These are phyloP conservation scores for Prasinococcaceae sp. DNA, from an alignment of 139 green algal species.

Conservation along the genomic window DNA sequence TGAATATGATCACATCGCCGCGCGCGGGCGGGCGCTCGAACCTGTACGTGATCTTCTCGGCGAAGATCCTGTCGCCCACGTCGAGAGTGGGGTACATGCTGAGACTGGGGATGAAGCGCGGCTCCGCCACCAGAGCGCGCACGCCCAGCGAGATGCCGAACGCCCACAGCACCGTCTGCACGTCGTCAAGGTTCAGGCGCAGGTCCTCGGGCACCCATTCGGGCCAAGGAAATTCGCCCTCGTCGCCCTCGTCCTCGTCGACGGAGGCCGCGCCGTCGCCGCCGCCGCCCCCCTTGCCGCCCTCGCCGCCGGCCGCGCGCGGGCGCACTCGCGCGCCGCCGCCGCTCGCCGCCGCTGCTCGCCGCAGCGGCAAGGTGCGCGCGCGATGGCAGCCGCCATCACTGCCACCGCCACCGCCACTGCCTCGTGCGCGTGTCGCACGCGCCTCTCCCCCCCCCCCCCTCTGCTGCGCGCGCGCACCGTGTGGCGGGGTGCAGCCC, in stretches of 20 bases:
- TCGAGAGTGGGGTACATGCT: slow-evolving; percentile 97
- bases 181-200: slow-evolving; percentile 63
- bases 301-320: not conserved
- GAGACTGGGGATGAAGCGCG: slow-evolving; percentile 91
- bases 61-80: slow-evolving; percentile 85
- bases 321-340: too few species aligned
- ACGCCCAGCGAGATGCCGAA: slow-evolving; percentile 77
- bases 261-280: slow-evolving; percentile 1
- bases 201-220: slow-evolving; percentile 26
- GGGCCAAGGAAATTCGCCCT: slow-evolving; percentile 5
- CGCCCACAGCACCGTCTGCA: slow-evolving; percentile 64
- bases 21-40: slow-evolving; percentile 33
- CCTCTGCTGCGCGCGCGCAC: too few species aligned
- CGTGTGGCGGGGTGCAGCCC: too few species aligned
- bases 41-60: slow-evolving; percentile 92
- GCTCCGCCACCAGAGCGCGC: slow-evolving; percentile 81
- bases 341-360: too few species aligned
- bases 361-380: too few species aligned
- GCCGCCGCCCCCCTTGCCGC: not conserved
- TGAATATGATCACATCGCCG: slow-evolving; percentile 90
- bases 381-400: too few species aligned
- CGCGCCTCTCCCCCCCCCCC: too few species aligned
- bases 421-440: too few species aligned
- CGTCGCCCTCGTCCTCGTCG: not conserved
- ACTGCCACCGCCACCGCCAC: too few species aligned